A percentile compares a stretch with the other conserved stretches of the same genome.
Conservation (phyloP, 169 alveolate genomes). For the Eimeria falciformis region DNA sequence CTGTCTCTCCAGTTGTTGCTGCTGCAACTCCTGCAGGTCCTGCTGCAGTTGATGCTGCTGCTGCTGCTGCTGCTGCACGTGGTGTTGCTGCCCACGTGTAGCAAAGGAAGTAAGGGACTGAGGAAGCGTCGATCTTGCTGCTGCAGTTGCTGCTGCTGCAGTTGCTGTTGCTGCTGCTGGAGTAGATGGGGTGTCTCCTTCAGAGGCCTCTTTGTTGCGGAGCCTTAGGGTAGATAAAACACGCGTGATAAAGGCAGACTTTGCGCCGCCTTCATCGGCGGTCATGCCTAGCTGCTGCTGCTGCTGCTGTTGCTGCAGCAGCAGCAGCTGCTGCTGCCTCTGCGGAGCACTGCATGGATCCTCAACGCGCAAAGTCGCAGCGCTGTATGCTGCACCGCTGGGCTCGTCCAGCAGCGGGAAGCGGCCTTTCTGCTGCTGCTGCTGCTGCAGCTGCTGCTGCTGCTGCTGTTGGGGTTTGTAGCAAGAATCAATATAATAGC, state of each 20-base stretch:
- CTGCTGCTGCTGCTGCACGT: not conserved
- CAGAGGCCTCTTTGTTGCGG: not conserved
- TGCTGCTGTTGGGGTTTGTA: not conserved
- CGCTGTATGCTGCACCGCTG: too few species aligned
- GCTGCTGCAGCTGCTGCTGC: constrained; percentile 48
- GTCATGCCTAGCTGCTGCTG: not conserved
- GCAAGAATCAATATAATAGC: too few species aligned
- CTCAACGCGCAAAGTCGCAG: too few species aligned
- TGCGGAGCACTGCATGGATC: too few species aligned
- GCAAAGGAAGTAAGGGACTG: not conserved
- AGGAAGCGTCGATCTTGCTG: not conserved
- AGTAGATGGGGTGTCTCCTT: not conserved
- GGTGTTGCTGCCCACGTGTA: not conserved
- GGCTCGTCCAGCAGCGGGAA: too few species aligned
- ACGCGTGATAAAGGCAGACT: not conserved
- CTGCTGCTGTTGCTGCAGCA: constrained; percentile 8
- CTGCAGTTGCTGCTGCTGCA: constrained; percentile 21
- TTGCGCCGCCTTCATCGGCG: not conserved
- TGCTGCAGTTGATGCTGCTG: not conserved
- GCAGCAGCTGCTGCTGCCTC: not conserved
- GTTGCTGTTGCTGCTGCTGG: not conserved
- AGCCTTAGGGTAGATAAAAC: not conserved
- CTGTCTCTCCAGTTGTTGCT: not conserved
- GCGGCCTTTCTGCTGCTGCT: not conserved
- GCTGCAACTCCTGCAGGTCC: not conserved